Evolutionary conservation across 495 filamentous ascomycete species (phyloP).

Genomic region (Penicillium antarcticum): DNA sequence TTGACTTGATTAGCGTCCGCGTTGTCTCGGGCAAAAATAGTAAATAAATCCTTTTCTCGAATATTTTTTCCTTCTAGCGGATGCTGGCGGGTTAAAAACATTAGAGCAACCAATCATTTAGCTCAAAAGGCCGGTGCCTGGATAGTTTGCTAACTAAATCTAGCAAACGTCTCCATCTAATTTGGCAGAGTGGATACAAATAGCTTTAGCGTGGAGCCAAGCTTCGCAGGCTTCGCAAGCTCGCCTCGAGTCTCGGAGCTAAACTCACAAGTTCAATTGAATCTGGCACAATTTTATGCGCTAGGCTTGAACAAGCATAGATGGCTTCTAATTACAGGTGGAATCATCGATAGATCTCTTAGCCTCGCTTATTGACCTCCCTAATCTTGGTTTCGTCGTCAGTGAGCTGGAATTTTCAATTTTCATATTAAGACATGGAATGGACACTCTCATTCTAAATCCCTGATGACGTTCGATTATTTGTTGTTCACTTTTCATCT

Average conservation of each 20-base stretch:
- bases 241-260: not conserved
- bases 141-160: not conserved
- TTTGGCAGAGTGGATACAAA: not conserved
- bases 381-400: not conserved
- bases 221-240: not conserved
- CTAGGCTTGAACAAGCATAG: constrained; percentile 4
- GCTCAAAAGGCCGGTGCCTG: not conserved
- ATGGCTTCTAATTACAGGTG: not conserved
- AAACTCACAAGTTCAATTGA: not conserved
- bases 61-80: not conserved
- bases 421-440: not conserved
- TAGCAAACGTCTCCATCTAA: not conserved
- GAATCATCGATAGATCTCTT: not conserved
- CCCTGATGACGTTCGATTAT: not conserved
- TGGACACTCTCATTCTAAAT: too few species aligned
- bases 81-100: not conserved
- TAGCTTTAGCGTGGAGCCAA: not conserved
- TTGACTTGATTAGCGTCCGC: too few species aligned
- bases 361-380: constrained; percentile 7
- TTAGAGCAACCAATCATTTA: not conserved
- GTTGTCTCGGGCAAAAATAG: too few species aligned
- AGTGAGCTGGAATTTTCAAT: not conserved
- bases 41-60: too few species aligned
- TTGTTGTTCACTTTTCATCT: too few species aligned
- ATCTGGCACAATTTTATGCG: not conserved